Evolutionary conservation across 345 rosid genomes (phyloP).

Genomic region (Iberis pinnata): DNA sequence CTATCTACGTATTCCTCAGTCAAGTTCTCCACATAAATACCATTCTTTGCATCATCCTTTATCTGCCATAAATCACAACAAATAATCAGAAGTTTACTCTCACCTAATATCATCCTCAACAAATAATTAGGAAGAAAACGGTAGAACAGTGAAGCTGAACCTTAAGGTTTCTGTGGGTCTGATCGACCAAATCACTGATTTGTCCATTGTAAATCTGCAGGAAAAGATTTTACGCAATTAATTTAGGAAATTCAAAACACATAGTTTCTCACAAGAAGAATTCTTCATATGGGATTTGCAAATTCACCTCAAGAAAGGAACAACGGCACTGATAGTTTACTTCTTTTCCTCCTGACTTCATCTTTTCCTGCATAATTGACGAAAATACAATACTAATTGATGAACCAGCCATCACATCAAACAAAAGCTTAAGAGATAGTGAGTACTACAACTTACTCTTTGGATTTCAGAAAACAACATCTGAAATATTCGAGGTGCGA

Average conservation of each 20-base stretch:
- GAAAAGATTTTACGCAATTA: background rate
- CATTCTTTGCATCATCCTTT: conserved; percentile 75
- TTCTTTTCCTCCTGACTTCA: conserved; percentile 56
- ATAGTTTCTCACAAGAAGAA: background rate
- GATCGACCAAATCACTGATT: conserved; percentile 90
- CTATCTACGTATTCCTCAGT: conserved; percentile 77
- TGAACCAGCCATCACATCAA: conserved; percentile 6
- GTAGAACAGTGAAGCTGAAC: conserved; percentile 28
- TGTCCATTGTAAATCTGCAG: conserved; percentile 81
- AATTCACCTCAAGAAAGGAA: conserved; percentile 85
- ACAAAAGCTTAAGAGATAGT: background rate
- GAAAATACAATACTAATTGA: conserved; percentile 7
- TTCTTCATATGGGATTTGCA: background rate
- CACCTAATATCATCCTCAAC: too few relatives aligned
- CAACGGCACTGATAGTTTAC: conserved; percentile 90
- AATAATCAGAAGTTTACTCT: background rate
- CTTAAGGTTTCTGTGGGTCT: conserved; percentile 85
- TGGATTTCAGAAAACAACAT: conserved; percentile 72
- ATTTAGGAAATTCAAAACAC: background rate
- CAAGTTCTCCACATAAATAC: conserved; percentile 72
- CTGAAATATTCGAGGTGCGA: conserved; percentile 83
- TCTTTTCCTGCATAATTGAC: conserved; percentile 50
- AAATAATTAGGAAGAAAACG: conserved; percentile 1
- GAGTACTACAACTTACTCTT: conserved; percentile 41
- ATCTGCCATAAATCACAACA: conserved; percentile 40